Conservation (phyloP, 345 rosid genomes). For the Eucalyptus sp. region DNA sequence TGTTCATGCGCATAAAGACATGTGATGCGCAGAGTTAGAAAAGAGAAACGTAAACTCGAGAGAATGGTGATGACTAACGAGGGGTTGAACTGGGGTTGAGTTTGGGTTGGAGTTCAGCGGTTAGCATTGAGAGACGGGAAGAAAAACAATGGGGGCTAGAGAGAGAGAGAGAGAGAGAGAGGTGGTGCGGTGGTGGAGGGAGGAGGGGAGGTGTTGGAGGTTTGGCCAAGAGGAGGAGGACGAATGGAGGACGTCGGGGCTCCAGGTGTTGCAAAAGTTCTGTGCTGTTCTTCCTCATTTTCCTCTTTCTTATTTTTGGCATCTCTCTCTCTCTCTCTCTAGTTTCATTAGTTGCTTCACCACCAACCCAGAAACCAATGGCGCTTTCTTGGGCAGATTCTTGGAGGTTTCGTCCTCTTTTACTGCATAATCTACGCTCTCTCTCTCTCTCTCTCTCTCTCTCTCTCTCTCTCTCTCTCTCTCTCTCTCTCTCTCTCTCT, state of each 20-base stretch:
- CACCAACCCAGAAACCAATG: conserved; percentile 45
- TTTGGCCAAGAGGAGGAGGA: conserved; percentile 37
- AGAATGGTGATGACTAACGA: background rate
- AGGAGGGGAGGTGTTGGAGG: conserved; percentile 18
- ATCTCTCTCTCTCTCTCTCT: background rate
- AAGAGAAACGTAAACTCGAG: background rate
- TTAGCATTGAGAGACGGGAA: conserved; percentile 2
- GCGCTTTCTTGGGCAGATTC: conserved; percentile 5
- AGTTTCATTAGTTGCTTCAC: background rate
- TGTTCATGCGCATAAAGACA: background rate
- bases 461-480: background rate
- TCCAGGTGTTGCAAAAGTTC: conserved; percentile 86
- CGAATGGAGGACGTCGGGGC: conserved; percentile 53
- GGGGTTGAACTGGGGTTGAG: conserved; percentile 12
- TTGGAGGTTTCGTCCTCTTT: background rate
- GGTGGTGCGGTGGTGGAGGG: background rate
- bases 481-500: background rate
- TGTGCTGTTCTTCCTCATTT: conserved; percentile 12
- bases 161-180: background rate
- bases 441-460: background rate
- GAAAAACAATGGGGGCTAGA: background rate
- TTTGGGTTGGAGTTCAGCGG: background rate
- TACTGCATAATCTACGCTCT: background rate
- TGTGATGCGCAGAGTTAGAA: background rate
- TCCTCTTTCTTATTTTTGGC: background rate